Evolutionary conservation across 331 rosid genomes (phyloP).

Genomic region (Quercus tomentella): DNA sequence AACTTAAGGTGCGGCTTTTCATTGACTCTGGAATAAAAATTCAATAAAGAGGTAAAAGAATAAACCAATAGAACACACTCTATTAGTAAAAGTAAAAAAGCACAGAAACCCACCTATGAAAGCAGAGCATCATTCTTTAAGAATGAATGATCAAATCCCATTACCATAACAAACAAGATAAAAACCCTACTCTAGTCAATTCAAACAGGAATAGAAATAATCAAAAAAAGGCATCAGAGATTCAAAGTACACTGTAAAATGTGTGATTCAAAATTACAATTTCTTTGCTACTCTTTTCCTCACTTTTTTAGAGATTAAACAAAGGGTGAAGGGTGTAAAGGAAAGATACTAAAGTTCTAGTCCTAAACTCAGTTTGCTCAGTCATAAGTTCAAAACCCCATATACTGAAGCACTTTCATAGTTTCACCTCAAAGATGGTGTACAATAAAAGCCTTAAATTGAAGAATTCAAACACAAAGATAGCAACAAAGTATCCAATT

Average conservation of each 20-base stretch:
- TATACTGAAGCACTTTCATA: neutral
- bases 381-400: neutral
- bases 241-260: neutral
- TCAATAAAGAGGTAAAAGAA: neutral
- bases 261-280: neutral
- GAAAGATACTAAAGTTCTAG: neutral
- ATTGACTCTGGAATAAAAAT: neutral
- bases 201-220: neutral
- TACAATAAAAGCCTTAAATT: neutral
- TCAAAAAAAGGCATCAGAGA: neutral
- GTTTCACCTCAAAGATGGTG: neutral
- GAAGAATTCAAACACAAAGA: neutral
- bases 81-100: neutral
- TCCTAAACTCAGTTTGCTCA: neutral
- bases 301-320: neutral
- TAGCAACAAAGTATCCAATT: neutral
- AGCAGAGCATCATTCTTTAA: slow-evolving; percentile 8
- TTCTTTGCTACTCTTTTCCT: neutral
- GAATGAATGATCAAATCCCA: neutral
- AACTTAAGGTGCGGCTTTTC: neutral
- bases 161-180: neutral
- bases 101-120: neutral
- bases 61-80: neutral
- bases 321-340: neutral
- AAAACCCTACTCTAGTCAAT: neutral